phyloP scores from a whole-genome alignment of 1,284 basidiomycete species.

The Farysia itapuensis region DNA sequence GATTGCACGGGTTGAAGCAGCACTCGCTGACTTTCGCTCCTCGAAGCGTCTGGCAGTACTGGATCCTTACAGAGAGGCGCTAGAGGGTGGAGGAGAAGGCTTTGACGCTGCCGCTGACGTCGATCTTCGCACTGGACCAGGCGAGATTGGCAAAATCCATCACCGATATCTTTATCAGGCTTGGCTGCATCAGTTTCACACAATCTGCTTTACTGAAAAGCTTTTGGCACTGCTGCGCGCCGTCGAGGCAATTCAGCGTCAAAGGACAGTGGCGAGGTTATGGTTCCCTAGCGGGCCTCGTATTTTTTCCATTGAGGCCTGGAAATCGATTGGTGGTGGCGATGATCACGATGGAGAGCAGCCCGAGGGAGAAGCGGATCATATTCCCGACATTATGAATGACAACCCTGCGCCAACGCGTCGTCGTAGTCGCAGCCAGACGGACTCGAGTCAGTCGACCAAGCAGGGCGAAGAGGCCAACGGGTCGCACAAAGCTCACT shows the following conservation, averaged over 20 bases:
- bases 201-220: constrained; percentile 27
- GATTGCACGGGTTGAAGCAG: constrained; percentile 61
- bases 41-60: constrained; percentile 68
- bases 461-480: background rate
- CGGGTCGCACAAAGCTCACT: background rate
- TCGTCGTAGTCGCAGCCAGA: constrained; percentile 13
- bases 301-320: constrained; percentile 63
- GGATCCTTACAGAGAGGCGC: constrained; percentile 64
- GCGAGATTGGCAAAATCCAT: constrained; percentile 36
- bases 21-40: constrained; percentile 65
- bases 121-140: constrained; percentile 21
- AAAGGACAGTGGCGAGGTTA: constrained; percentile 64
- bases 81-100: constrained; percentile 4
- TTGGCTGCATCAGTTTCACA: constrained; percentile 72
- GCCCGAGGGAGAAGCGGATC: constrained; percentile 29
- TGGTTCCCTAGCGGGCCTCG: constrained; percentile 69
- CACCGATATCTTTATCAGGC: constrained; percentile 65
- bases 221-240: constrained; percentile 65
- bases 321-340: constrained; percentile 57
- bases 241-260: constrained; percentile 67
- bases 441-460: background rate
- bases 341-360: constrained; percentile 15
- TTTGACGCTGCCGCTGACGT: constrained; percentile 9
- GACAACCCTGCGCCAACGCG: constrained; percentile 15
- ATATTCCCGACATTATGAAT: constrained; percentile 24